phyloP scores from a whole-genome alignment of 805 yeast genomes.

The Saccharomycopsis sp. region DNA sequence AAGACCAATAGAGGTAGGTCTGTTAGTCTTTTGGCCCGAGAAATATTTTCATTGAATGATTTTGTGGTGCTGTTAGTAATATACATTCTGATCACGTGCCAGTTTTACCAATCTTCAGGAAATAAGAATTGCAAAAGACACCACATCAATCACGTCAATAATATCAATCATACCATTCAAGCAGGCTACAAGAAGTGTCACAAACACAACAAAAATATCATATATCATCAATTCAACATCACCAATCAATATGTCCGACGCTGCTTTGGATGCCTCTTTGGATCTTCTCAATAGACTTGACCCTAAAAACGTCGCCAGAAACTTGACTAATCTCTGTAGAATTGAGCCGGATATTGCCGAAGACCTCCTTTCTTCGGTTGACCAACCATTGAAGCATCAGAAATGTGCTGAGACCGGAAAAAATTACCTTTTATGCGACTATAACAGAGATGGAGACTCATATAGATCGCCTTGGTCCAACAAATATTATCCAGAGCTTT shows the following conservation, averaged over 20 bases:
- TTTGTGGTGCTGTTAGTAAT: too few relatives aligned
- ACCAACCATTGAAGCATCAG: conserved; percentile 57
- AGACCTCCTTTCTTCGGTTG: conserved; percentile 81
- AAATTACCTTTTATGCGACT: conserved; percentile 80
- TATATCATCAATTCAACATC: neutral
- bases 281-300: conserved; percentile 71
- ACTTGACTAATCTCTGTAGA: conserved; percentile 42
- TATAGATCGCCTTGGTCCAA: conserved; percentile 90
- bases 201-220: neutral
- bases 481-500: conserved; percentile 50
- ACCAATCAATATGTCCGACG: conserved; percentile 30
- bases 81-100: too few relatives aligned
- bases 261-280: conserved; percentile 67
- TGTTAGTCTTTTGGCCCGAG: neutral
- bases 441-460: conserved; percentile 91
- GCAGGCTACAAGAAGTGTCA: too few relatives aligned
- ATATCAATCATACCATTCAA: too few relatives aligned
- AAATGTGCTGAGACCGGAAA: conserved; percentile 52
- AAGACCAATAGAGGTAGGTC: neutral
- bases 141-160: neutral
- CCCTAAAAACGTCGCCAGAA: conserved; percentile 50
- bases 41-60: neutral
- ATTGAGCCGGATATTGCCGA: conserved; percentile 69
- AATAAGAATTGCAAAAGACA: neutral
- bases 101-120: too few relatives aligned